phyloP scores from a whole-genome alignment of 1,139 yeast genomes.

The Kluyveromyces sp. region DNA sequence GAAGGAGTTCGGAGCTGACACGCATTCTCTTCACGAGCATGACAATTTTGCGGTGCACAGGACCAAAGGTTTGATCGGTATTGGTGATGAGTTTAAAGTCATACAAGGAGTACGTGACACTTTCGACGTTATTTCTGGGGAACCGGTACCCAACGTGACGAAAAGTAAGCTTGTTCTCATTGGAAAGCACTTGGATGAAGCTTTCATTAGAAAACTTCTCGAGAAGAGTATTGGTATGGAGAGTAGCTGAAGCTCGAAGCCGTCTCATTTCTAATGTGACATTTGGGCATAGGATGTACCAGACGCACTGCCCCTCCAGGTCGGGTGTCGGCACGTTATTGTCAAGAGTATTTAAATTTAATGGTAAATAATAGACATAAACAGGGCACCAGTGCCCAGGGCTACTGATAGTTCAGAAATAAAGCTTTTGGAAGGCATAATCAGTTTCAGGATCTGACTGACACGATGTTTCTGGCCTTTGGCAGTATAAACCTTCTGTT shows the following conservation, averaged over 20 bases:
- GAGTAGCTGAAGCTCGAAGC: not conserved
- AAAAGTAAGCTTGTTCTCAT: constrained; percentile 66
- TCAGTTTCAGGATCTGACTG: constrained; percentile 3
- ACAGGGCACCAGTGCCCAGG: not conserved
- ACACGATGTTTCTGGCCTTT: constrained; percentile 5
- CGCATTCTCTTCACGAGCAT: constrained; percentile 5
- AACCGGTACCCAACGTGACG: constrained; percentile 35
- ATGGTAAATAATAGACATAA: not conserved
- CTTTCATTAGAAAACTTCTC: constrained; percentile 25
- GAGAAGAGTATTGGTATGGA: constrained; percentile 7
- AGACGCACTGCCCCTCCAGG: too few species aligned
- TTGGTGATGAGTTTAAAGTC: constrained; percentile 45
- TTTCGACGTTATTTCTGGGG: constrained; percentile 64
- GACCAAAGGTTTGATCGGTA: constrained; percentile 62
- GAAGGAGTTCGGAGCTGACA: constrained; percentile 28
- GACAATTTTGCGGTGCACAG: constrained; percentile 58
- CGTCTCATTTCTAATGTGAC: not conserved
- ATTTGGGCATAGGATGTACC: not conserved
- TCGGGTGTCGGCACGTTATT: too few species aligned
- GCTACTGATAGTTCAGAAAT: too few species aligned
- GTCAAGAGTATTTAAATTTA: not conserved
- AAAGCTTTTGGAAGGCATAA: not conserved
- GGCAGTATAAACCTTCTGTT: constrained; percentile 5
- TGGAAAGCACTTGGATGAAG: constrained; percentile 53
- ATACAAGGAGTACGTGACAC: constrained; percentile 94